Percentiles rank a stretch among this genome's conserved stretches.
Evolutionary conservation across 2,329 filamentous ascomycete genomes (phyloP).

Genomic region (Stemphylium lycopersici): DNA sequence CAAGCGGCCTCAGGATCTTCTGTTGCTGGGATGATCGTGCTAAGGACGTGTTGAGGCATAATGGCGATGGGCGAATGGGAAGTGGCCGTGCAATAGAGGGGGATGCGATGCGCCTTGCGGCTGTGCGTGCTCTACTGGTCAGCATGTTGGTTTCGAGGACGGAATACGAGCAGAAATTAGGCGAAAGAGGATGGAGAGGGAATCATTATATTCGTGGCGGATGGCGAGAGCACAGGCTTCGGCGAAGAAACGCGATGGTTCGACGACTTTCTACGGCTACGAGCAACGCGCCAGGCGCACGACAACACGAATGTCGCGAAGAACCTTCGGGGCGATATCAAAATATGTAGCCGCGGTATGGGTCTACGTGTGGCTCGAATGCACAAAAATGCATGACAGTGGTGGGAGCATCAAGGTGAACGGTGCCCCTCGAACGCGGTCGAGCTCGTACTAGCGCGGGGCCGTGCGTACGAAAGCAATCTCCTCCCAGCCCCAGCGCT

Average conservation of each 20-base stretch:
- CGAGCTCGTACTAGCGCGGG: conserved; percentile 24
- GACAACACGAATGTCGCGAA: neutral
- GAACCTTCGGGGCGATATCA: neutral
- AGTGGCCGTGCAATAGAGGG: conserved; percentile 23
- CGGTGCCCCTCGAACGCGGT: conserved; percentile 2
- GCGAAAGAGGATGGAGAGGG: conserved; percentile 4
- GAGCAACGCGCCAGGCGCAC: conserved; percentile 9
- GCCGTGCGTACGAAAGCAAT: conserved; percentile 22
- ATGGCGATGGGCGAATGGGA: conserved; percentile 23
- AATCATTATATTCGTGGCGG: conserved; percentile 32
- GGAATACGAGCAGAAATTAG: conserved; percentile 6
- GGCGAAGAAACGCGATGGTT: conserved; percentile 30
- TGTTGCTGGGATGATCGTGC: conserved; percentile 6
- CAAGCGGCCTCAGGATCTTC: conserved; percentile 44
- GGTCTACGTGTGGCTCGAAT: neutral
- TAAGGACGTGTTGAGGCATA: conserved; percentile 32
- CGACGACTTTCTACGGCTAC: conserved; percentile 27
- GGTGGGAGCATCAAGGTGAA: neutral
- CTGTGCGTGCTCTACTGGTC: conserved; percentile 42
- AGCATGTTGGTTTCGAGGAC: conserved; percentile 38
- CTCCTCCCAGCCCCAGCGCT: conserved; percentile 23
- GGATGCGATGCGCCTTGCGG: conserved; percentile 42
- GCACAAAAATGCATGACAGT: neutral
- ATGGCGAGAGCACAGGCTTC: conserved; percentile 29
- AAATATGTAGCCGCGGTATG: neutral